Base-by-base conservation (phyloP, 306 rosid genomes). In the Sphenostylis stenocarpa region DNA sequence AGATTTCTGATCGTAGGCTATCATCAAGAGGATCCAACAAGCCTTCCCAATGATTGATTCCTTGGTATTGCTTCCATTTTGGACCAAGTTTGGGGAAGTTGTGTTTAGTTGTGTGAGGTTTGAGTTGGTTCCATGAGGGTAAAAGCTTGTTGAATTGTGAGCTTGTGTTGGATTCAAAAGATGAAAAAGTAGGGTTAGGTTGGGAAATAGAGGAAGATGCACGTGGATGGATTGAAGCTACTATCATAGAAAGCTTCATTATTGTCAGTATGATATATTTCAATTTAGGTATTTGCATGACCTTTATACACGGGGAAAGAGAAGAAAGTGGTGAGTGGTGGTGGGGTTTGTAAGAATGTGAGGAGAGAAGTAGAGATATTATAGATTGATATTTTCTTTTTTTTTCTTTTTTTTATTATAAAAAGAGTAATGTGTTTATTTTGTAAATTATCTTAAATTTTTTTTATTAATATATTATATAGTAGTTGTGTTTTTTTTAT, bases 1-100 rank as follows among this genome's bases (percentile, higher is more conserved):
- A 66, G 13, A 92, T 91, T 67, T 92, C 97, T 5, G 82, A 86
- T 8, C 96, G 87, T 51, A 92, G 90, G 63, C 85, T 88, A 61
- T 92, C 84, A 7, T 92, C 97, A 10, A 92, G 93, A 2, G 97
- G 97, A 78, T 92, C 91, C 0, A 92, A 84, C 31, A 92, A 69
- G 7, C 96, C 97, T 33, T 77, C 78, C 97, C 96, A 92, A 23
- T 92, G 56, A 34, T 82, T 76, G 7, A 70, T 66, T 0, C 97
- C 96, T 33, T 88, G 96, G 55, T 90, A 92, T 43, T 92, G 89
- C 38, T 71, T 84, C 97, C 97, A 92, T 12, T 77, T 85, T 70
- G 38, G 56, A 20, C 89, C 75, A 1, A 90, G 84, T 16, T 70
- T 75, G 0, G 72, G 77, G 5, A 51, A 24, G 20, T 23, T 62